Conservation (phyloP, 176 grass and related monocot genomes). For the Dendrocalamus sinicus region DNA sequence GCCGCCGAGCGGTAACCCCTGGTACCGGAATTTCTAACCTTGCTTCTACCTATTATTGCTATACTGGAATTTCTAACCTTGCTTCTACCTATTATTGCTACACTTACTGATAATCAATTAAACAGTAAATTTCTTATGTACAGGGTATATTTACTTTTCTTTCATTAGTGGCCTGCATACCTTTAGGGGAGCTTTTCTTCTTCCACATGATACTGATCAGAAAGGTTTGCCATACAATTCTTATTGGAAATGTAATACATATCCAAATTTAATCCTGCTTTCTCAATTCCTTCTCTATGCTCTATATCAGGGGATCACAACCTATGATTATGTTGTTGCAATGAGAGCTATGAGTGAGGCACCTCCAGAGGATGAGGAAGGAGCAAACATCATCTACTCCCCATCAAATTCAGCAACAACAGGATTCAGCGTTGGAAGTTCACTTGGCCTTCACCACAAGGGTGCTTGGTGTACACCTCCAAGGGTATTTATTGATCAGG, state of each 20-base stretch:
- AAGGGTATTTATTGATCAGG: slow-evolving; percentile 92
- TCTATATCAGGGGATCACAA: slow-evolving; percentile 82
- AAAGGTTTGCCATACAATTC: slow-evolving; percentile 67
- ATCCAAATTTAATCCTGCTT: slow-evolving; percentile 24
- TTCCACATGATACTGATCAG: slow-evolving; percentile 98
- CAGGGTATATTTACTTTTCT: slow-evolving; percentile 85
- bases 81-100: slow-evolving; percentile 7
- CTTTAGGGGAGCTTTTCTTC: slow-evolving; percentile 97
- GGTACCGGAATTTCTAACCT: too few relatives aligned
- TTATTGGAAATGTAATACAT: slow-evolving; percentile 25
- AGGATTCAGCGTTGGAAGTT: slow-evolving; percentile 90
- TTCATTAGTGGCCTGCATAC: slow-evolving; percentile 82
- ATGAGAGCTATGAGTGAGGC: slow-evolving; percentile 98
- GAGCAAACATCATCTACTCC: slow-evolving; percentile 78
- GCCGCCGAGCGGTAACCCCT: too few relatives aligned
- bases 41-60: slow-evolving; percentile 5
- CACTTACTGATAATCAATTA: slow-evolving; percentile 24
- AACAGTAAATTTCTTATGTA: slow-evolving; percentile 50
- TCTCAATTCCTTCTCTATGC: slow-evolving; percentile 33
- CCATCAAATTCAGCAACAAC: slow-evolving; percentile 96
- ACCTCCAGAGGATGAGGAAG: slow-evolving; percentile 84
- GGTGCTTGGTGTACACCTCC: slow-evolving; percentile 98
- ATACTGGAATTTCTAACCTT: too few relatives aligned
- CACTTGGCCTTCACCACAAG: slow-evolving; percentile 87
- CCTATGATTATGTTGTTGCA: slow-evolving; percentile 97